A percentile compares a stretch with the other conserved stretches of the same genome.
These are phyloP conservation scores for Leccinum variicolor DNA, from an alignment of 768 basidiomycete genomes.

Conservation along the genomic window DNA sequence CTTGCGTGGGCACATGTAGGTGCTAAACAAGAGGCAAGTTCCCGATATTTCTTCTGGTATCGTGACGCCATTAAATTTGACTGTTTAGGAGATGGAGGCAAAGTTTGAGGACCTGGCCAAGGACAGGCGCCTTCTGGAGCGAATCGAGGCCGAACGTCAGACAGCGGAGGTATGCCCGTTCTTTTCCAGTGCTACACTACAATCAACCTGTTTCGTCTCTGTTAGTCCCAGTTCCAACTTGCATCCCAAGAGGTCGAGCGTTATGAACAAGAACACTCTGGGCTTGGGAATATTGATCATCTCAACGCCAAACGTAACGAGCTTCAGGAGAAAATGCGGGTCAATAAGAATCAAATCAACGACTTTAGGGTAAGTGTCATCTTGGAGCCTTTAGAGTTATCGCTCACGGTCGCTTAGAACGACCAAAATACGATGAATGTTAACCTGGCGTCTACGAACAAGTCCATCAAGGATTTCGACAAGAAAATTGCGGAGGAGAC, in stretches of 20 bases:
- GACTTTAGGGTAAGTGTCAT: conserved; percentile 41
- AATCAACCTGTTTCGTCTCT: background rate
- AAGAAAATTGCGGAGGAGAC: conserved; percentile 52
- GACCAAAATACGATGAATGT: conserved; percentile 51
- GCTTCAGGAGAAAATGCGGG: conserved; percentile 39
- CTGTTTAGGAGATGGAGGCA: conserved; percentile 39
- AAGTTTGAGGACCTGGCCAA: conserved; percentile 42
- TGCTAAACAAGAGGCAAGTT: conserved; percentile 59
- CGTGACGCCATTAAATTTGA: background rate
- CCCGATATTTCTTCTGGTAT: background rate
- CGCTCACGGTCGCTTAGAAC: conserved; percentile 32
- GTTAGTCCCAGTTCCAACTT: conserved; percentile 32
- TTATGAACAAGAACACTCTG: conserved; percentile 38
- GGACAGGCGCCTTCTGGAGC: conserved; percentile 35
- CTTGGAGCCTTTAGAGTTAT: background rate
- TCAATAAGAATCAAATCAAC: conserved; percentile 42
- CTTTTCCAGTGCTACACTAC: conserved; percentile 1
- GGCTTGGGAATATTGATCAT: conserved; percentile 46
- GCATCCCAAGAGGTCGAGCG: conserved; percentile 35
- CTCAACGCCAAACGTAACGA: conserved; percentile 38
- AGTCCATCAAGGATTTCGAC: conserved; percentile 35
- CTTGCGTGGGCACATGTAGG: conserved; percentile 86
- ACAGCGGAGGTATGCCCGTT: conserved; percentile 34
- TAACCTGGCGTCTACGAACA: conserved; percentile 34
- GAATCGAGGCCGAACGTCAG: conserved; percentile 37